phyloP scores from a whole-genome alignment of 306 rosid species.

The Fragaria iinumae region DNA sequence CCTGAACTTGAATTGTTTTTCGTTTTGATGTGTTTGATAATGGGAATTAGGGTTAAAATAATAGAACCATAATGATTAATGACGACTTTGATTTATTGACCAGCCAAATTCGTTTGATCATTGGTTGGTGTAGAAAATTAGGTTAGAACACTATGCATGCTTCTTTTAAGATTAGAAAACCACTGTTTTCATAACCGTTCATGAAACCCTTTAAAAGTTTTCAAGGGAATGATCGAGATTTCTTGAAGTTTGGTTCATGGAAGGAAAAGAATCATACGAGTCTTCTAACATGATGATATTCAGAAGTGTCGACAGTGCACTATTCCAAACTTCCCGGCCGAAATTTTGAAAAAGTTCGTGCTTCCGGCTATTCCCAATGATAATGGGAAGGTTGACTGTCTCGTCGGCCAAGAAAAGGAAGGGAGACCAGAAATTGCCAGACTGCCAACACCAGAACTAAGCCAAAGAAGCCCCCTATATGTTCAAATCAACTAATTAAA shows the following conservation, averaged over 20 bases:
- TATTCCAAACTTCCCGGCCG: not conserved
- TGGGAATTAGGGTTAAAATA: not conserved
- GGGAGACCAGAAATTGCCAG: not conserved
- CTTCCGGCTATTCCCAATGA: not conserved
- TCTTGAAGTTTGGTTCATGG: not conserved
- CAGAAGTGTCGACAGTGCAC: not conserved
- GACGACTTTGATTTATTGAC: constrained; percentile 22
- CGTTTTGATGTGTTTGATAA: not conserved
- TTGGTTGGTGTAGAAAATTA: constrained; percentile 12
- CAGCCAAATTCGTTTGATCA: constrained; percentile 24
- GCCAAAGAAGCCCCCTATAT: not conserved
- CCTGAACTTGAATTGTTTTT: not conserved
- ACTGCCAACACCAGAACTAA: not conserved
- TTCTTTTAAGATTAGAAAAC: not conserved
- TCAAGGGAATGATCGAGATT: not conserved
- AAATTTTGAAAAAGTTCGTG: not conserved
- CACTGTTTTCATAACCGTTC: not conserved
- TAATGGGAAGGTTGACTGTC: not conserved
- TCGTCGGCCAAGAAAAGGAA: not conserved
- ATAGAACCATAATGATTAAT: constrained; percentile 30
- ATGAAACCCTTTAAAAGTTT: not conserved
- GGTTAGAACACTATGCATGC: not conserved
- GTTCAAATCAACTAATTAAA: not conserved
- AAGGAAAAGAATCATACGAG: not conserved
- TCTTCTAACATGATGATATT: not conserved